A percentile compares a stretch with the other conserved stretches of the same genome.
phyloP scores from a whole-genome alignment of 768 basidiomycete genomes.

The Leccinum uliginosum region DNA sequence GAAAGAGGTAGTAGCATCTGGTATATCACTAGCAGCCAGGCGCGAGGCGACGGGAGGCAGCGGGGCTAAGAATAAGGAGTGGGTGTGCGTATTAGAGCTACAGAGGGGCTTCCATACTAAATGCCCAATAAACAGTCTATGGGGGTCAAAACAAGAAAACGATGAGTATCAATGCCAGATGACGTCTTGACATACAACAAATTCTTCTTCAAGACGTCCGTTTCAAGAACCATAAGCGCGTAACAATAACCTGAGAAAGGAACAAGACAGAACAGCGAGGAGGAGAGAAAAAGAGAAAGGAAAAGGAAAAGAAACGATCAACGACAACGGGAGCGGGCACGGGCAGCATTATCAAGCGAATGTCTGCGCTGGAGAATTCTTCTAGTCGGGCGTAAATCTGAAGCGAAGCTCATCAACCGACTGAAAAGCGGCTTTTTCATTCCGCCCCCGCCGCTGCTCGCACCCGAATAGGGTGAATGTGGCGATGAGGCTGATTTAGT shows the following conservation, averaged over 20 bases:
- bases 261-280: neutral
- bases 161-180: constrained; percentile 9
- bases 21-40: neutral
- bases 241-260: neutral
- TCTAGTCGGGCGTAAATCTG: constrained; percentile 39
- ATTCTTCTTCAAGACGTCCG: constrained; percentile 4
- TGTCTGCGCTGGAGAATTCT: constrained; percentile 47
- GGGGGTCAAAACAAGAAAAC: constrained; percentile 1
- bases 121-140: constrained; percentile 25
- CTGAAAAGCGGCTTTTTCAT: constrained; percentile 58
- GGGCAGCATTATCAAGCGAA: constrained; percentile 37
- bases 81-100: constrained; percentile 27
- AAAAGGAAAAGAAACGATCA: constrained; percentile 5
- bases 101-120: constrained; percentile 18
- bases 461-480: constrained; percentile 30
- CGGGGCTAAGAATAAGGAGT: constrained; percentile 1
- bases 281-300: neutral
- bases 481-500: constrained; percentile 55
- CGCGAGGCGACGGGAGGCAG: neutral
- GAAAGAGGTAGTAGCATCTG: constrained; percentile 3
- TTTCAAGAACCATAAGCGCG: constrained; percentile 3
- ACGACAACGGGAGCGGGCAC: constrained; percentile 20
- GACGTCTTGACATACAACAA: constrained; percentile 4
- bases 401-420: constrained; percentile 51
- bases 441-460: constrained; percentile 24